Conservation (phyloP, 192 early-diverging fungal species). For the Podila minutissima region DNA sequence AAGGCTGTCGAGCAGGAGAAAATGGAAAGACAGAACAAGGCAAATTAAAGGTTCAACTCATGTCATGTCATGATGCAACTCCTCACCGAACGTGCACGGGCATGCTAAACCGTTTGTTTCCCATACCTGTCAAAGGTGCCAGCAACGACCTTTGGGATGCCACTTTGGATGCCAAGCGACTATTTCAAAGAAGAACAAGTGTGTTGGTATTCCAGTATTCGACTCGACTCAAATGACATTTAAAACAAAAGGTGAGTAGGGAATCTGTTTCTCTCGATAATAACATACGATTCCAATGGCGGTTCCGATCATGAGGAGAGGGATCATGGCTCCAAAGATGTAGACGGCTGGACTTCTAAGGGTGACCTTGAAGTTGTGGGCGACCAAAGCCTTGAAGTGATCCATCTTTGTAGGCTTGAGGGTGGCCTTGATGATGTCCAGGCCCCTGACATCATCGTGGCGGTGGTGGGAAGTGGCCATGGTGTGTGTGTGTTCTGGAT, state of each 20-base stretch:
- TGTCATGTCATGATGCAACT: too few species aligned
- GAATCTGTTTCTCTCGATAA: neutral
- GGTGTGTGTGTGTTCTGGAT: too few species aligned
- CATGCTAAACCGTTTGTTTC: neutral
- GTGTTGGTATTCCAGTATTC: slow-evolving; percentile 12
- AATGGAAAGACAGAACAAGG: too few species aligned
- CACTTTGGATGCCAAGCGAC: slow-evolving; percentile 45
- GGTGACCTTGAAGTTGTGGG: slow-evolving; percentile 34
- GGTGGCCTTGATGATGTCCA: slow-evolving; percentile 45
- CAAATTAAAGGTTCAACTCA: too few species aligned
- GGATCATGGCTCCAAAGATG: slow-evolving; percentile 35
- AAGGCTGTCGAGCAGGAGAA: neutral
- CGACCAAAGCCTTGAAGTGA: slow-evolving; percentile 33
- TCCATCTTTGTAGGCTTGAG: slow-evolving; percentile 33
- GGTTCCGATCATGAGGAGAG: slow-evolving; percentile 33
- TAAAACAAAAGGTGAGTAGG: neutral
- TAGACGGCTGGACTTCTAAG: slow-evolving; percentile 21
- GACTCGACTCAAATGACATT: neutral
- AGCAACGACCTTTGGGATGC: slow-evolving; percentile 35
- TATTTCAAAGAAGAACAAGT: neutral
- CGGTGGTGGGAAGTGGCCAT: slow-evolving; percentile 5
- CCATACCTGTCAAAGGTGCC: slow-evolving; percentile 35
- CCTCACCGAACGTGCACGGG: too few species aligned
- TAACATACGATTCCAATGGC: slow-evolving; percentile 52
- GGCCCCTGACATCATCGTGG: slow-evolving; percentile 23